Evolutionary conservation across 2,329 filamentous ascomycete species (phyloP).

Genomic region (Tolypocladium guangdongense): DNA sequence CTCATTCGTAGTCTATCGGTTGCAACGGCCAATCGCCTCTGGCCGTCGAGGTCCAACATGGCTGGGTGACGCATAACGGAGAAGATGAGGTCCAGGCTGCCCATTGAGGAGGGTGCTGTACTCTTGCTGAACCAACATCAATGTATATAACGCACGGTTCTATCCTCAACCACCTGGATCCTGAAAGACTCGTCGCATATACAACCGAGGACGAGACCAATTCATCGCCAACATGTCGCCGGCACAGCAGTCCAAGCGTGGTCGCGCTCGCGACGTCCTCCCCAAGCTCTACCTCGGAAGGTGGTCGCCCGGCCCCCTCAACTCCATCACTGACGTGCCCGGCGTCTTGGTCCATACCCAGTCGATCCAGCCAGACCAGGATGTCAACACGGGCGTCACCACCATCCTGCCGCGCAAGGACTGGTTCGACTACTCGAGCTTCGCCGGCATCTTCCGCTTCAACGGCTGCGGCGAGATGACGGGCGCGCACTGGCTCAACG

Average conservation of each 20-base stretch:
- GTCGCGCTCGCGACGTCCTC: conserved; percentile 31
- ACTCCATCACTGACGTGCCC: conserved; percentile 40
- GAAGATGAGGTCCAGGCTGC: not conserved
- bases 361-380: conserved; percentile 23
- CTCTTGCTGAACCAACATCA: not conserved
- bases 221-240: not conserved
- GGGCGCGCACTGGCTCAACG: conserved; percentile 48
- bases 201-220: not conserved
- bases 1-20: not conserved
- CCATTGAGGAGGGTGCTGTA: not conserved
- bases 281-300: conserved; percentile 32
- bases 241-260: conserved; percentile 5
- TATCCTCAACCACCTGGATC: not conserved
- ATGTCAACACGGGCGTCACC: conserved; percentile 39
- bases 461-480: conserved; percentile 56
- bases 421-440: conserved; percentile 33
- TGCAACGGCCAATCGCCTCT: not conserved
- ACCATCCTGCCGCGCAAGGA: conserved; percentile 33
- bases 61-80: not conserved
- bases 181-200: not conserved
- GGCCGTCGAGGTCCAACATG: not conserved
- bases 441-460: conserved; percentile 46
- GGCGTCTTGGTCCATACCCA: conserved; percentile 36
- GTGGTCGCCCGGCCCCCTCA: conserved; percentile 32
- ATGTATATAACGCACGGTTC: not conserved